These are phyloP conservation scores for Protomyces inundatus DNA, from an alignment of 1,139 yeast genomes.

Conservation along the genomic window DNA sequence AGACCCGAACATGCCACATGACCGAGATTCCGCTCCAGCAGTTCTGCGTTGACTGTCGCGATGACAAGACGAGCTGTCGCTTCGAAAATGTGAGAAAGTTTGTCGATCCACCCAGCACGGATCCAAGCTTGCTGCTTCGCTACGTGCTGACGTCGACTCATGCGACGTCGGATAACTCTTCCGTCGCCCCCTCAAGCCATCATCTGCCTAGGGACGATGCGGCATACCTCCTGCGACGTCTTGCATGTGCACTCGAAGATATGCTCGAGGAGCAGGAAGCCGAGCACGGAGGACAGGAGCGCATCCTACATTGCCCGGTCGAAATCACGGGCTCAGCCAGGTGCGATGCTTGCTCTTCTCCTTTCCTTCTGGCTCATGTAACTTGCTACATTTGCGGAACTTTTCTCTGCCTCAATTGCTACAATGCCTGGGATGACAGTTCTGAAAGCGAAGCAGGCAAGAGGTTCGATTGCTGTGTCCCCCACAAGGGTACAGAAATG, in stretches of 20 bases:
- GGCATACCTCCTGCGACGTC: not conserved
- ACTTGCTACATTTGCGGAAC: constrained; percentile 31
- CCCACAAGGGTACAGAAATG: constrained; percentile 3
- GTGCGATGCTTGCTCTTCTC: constrained; percentile 31
- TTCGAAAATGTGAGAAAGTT: not conserved
- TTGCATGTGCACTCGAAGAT: not conserved
- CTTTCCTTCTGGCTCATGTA: constrained; percentile 29
- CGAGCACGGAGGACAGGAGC: not conserved
- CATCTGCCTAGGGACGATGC: not conserved
- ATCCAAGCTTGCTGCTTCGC: not conserved
- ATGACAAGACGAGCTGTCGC: not conserved
- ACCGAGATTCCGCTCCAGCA: not conserved
- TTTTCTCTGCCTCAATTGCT: constrained; percentile 31
- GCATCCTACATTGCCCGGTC: constrained; percentile 3
- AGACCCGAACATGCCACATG: not conserved
- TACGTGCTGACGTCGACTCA: not conserved
- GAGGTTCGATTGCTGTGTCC: constrained; percentile 28
- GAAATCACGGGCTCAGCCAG: constrained; percentile 4
- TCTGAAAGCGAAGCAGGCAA: constrained; percentile 10
- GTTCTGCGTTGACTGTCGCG: not conserved
- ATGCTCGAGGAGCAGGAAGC: not conserved
- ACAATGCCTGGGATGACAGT: constrained; percentile 27
- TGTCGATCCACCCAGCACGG: not conserved
- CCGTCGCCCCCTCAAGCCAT: not conserved
- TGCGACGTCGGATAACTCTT: not conserved